Conservation (phyloP, 805 yeast genomes). For the Maudiozyma pseudohumilis region DNA sequence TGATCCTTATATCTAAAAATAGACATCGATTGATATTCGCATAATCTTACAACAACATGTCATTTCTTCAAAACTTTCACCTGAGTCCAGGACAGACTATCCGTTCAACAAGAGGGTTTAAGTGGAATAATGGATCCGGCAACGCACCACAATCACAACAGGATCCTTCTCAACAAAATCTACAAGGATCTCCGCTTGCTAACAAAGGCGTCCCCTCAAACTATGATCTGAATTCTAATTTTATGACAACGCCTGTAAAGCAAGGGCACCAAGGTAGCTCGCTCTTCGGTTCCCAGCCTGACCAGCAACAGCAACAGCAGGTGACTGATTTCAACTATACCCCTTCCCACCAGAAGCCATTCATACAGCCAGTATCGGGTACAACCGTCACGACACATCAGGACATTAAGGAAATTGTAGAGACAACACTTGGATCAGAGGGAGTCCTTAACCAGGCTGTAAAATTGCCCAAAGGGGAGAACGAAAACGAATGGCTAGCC, state of each 20-base stretch:
- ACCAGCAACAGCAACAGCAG: constrained; percentile 5
- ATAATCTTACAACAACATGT: constrained; percentile 17
- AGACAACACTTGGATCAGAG: constrained; percentile 89
- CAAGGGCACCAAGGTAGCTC: not conserved
- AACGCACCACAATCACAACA: constrained; percentile 7
- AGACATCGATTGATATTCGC: no score
- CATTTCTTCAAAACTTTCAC: constrained; percentile 28
- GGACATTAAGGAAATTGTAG: constrained; percentile 81
- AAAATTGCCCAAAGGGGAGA: constrained; percentile 86
- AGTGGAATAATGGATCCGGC: constrained; percentile 24
- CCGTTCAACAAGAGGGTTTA: constrained; percentile 38
- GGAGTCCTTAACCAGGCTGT: constrained; percentile 88
- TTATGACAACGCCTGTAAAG: constrained; percentile 8
- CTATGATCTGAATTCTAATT: not conserved
- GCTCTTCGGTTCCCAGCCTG: not conserved
- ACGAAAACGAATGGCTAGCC: constrained; percentile 88
- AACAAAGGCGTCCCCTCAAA: not conserved
- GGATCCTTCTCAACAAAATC: not conserved
- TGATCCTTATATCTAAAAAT: no score
- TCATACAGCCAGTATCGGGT: constrained; percentile 22
- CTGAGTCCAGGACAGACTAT: constrained; percentile 39
- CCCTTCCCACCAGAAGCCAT: constrained; percentile 30
- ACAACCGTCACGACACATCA: constrained; percentile 47
- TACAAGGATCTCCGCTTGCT: not conserved
- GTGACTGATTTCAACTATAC: constrained; percentile 30